Percentiles rank a stretch among this genome's conserved stretches.
Evolutionary conservation across 139 green algal genomes (phyloP).

Genomic region (Micractinium sp.): DNA sequence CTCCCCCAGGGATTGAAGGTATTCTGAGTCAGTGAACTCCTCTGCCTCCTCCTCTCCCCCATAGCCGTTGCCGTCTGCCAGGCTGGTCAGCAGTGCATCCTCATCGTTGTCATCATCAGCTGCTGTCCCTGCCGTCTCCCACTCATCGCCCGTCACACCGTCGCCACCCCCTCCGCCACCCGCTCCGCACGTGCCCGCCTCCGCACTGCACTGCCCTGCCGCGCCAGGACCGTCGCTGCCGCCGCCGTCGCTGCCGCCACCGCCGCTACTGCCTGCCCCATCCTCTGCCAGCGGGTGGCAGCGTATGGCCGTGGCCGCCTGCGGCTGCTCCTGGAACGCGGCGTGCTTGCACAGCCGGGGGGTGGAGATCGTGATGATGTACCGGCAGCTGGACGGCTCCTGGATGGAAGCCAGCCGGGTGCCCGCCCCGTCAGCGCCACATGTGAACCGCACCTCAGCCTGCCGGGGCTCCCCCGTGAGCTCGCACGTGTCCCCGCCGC

Average conservation of each 20-base stretch:
- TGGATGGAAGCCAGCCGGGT: constrained; percentile 59
- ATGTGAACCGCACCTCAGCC: constrained; percentile 78
- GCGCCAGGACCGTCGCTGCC: not conserved
- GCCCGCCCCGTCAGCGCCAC: constrained; percentile 38
- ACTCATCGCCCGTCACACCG: not conserved
- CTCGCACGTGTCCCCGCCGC: constrained; percentile 68
- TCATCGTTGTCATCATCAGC: not conserved
- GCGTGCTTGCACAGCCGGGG: constrained; percentile 81
- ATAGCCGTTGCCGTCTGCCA: not conserved
- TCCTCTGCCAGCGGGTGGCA: constrained; percentile 20
- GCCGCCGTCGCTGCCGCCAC: not conserved
- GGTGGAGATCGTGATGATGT: constrained; percentile 74
- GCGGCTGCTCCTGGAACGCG: constrained; percentile 43
- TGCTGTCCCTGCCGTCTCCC: not conserved
- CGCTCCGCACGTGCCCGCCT: not conserved
- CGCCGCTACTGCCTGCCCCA: not conserved
- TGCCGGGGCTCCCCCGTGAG: constrained; percentile 58
- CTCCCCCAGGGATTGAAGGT: not conserved
- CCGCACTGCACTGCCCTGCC: not conserved
- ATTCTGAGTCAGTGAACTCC: not conserved
- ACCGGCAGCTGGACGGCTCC: constrained; percentile 84
- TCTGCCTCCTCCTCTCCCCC: not conserved
- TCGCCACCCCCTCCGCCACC: not conserved
- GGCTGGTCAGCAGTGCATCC: not conserved
- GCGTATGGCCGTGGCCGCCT: constrained; percentile 14